Base-by-base conservation (phyloP, 2,329 filamentous ascomycete species). In the Botrytis galanthina region DNA sequence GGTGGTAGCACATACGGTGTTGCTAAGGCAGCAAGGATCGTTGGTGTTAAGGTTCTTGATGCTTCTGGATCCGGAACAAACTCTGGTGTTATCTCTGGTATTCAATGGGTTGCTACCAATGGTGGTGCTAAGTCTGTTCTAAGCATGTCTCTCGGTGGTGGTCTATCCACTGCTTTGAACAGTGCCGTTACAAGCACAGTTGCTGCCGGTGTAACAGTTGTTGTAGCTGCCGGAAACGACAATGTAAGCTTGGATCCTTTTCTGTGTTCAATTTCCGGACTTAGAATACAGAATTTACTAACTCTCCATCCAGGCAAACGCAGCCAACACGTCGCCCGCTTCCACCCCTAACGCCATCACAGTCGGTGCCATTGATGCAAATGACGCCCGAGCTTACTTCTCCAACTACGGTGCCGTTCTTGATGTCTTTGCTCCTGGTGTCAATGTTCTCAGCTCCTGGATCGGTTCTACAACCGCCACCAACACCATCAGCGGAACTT, bases 401-500 rank as follows among this genome's bases (percentile, higher is more conserved):
- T 86, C 84, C 75, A 88, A 89, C 81, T 88, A 82, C 73, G 87
- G 87, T 9, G 73, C 78, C 39, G 59, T 83, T 44, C 83, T 88
- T 66, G 86, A 88, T 74, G 81, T 89, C 76, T 85, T 86, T 57
- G 87, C 86, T 3, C 86, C 87, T 4, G 87, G 87, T 29, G 81
- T 81, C 18, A 78, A 79, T 72, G 82, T 87, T 42, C 78, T 84
- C 0, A 86, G 84, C 74, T 82, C 88, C 18, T 88, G 84, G 85
- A 82, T 81, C 72, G 83, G 82, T 51, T 79, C 79, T 67, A 82
- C 80, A 54, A 82, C 78, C 9, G 83, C 86, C 37, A 85, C 80
- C n/a, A 84, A 88, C 78, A 85, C 80, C 26, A 84, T 89, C 77
- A 86, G 84, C 22, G 90, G 89, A 48, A 91, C 90, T 9, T 89